Base-by-base conservation (phyloP, 139 green algal species). In the Bryopsis sp. region DNA sequence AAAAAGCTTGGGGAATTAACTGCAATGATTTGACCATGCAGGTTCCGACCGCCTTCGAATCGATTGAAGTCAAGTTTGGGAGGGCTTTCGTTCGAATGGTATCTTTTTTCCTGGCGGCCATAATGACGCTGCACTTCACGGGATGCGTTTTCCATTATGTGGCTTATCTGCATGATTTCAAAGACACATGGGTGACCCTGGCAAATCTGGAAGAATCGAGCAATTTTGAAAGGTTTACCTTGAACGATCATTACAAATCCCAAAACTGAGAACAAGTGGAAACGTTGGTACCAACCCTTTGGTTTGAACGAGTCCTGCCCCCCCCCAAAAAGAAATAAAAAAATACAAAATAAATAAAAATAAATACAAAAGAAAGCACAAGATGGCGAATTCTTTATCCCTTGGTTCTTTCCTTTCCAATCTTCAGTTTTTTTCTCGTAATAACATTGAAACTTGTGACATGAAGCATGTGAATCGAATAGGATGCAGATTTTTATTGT, bases 81-180 rank as follows among this genome's bases (percentile, higher is more conserved):
- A 47, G 8, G 3, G 28, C 36, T 36, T 24, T 50, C 35, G 19
- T 24, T 15, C 48, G 76, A 71, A 35, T 81, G 11, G 35, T 64
- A 19, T 38, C 62, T 0, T 77, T 79, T 3, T n/a, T 74, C 4
- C 26, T 77, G 58, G 39, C 60, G 1, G 72, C 75, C 37, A 43
- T 54, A 2, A 47, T 81, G 35, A 22, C 78, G 57, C 68, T 68
- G 31, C 76, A 81, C 68, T 36, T 81, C 28, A 71, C 70, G 4
- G 72, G 72, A 28, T 81, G 76, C 72, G 2, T 77, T 26, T 81
- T 81, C 60, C 70, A 59, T 64, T 81, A 79, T 68, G 75, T 77
- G 70, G 72, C 76, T 33, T 74, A 74, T 39, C 71, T 74, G 71
- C 54, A 63, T n/a, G 43, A 54, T 54, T 11, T 26, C 43, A 54